A percentile compares a stretch with the other conserved stretches of the same genome.
phyloP scores from a whole-genome alignment of 495 filamentous ascomycete species.

The Neurospora hispaniola region DNA sequence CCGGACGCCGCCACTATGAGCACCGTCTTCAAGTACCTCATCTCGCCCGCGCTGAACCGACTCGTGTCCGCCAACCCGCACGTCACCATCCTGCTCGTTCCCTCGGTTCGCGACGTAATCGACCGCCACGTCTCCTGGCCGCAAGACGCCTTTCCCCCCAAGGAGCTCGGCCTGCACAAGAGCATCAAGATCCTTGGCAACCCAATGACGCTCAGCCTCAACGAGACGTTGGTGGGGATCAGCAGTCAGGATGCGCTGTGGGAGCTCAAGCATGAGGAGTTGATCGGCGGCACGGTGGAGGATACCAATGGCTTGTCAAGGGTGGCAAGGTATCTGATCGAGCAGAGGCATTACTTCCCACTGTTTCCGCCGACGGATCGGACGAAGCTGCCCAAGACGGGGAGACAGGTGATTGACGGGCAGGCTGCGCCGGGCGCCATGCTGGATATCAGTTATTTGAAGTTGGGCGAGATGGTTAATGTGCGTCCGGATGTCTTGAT shows the following conservation, averaged over 20 bases:
- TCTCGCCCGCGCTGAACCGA: conserved; percentile 54
- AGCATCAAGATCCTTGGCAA: conserved; percentile 70
- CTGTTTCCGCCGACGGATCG: conserved; percentile 70
- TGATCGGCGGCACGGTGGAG: conserved; percentile 40
- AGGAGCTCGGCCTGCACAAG: conserved; percentile 63
- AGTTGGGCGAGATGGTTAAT: conserved; percentile 81
- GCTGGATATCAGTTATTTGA: conserved; percentile 76
- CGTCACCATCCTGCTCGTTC: conserved; percentile 72
- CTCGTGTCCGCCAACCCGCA: conserved; percentile 58
- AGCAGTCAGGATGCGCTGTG: conserved; percentile 75
- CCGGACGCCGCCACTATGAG: conserved; percentile 68
- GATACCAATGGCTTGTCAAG: conserved; percentile 54
- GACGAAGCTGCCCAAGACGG: conserved; percentile 52
- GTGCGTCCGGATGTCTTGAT: conserved; percentile 78
- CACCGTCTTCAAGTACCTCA: conserved; percentile 71
- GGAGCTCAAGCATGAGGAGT: conserved; percentile 69
- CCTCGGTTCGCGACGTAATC: conserved; percentile 76
- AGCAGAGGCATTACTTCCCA: conserved; percentile 84
- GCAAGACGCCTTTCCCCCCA: conserved; percentile 66
- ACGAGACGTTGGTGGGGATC: conserved; percentile 71
- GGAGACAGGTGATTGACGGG: conserved; percentile 31
- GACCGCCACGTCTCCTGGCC: conserved; percentile 82
- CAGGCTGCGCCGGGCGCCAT: conserved; percentile 51
- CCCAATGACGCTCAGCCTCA: conserved; percentile 73
- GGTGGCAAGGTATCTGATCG: conserved; percentile 60